Evolutionary conservation across 768 basidiomycete species (phyloP).

Genomic region (Tricholoma flavovirens): DNA sequence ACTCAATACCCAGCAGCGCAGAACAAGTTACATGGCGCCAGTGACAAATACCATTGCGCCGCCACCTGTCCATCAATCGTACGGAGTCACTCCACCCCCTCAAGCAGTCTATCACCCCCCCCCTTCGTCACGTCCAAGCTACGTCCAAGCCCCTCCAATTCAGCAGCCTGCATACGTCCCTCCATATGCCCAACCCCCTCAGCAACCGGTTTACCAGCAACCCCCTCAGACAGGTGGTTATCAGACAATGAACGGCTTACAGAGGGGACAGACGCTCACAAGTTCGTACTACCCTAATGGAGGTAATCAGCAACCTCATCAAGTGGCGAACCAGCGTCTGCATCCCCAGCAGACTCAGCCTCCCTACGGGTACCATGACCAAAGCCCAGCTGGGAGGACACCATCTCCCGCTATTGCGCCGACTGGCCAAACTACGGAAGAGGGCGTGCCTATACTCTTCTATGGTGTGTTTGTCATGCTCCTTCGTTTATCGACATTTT

Average conservation of each 20-base stretch:
- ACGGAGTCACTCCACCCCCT: conserved; percentile 33
- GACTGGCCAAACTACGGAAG: conserved; percentile 78
- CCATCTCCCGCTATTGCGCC: conserved; percentile 49
- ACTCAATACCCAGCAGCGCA: conserved; percentile 21
- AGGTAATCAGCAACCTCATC: conserved; percentile 22
- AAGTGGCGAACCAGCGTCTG: conserved; percentile 16
- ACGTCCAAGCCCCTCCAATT: conserved; percentile 23
- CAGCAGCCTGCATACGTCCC: conserved; percentile 11
- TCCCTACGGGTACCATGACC: conserved; percentile 32
- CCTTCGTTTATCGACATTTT: neutral
- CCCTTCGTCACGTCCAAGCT: conserved; percentile 29
- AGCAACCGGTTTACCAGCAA: conserved; percentile 20
- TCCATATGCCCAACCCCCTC: conserved; percentile 13
- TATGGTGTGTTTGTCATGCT: conserved; percentile 58
- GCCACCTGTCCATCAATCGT: conserved; percentile 29
- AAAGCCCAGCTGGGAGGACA: conserved; percentile 41
- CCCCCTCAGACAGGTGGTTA: conserved; percentile 17
- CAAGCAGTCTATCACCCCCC: conserved; percentile 34
- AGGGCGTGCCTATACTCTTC: conserved; percentile 78
- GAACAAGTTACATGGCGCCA: conserved; percentile 30
- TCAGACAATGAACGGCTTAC: conserved; percentile 20
- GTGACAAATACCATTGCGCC: conserved; percentile 21
- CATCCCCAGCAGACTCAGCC: conserved; percentile 29
- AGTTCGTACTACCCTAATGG: conserved; percentile 6
- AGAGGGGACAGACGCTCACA: conserved; percentile 20